Percentiles rank a stretch among this genome's conserved stretches.
phyloP scores from a whole-genome alignment of 257 asterid species.

The Lycium ferocissimum region DNA sequence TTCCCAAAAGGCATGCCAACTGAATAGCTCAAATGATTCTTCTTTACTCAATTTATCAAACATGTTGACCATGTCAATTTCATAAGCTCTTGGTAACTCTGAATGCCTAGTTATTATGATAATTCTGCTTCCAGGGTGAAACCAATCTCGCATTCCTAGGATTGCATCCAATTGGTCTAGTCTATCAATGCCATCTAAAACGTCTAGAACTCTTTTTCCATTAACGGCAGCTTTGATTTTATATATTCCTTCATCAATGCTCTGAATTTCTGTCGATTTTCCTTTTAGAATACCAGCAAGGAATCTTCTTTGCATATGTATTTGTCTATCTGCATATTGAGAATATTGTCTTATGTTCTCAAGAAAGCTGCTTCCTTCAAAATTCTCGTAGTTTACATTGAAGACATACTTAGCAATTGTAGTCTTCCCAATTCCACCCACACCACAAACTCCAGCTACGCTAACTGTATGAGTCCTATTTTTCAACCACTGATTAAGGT shows the following conservation, averaged over 20 bases:
- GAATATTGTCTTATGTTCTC: constrained; percentile 5
- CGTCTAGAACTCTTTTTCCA: not conserved
- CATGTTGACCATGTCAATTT: not conserved
- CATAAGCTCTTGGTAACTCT: not conserved
- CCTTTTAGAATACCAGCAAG: not conserved
- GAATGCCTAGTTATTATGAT: not conserved
- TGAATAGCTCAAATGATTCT: constrained; percentile 27
- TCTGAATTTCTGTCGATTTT: not conserved
- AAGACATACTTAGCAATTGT: not conserved
- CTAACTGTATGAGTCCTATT: not conserved
- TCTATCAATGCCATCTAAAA: not conserved
- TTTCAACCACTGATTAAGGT: constrained; percentile 2
- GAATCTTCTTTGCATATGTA: not conserved
- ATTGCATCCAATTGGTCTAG: not conserved
- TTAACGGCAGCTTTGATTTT: not conserved
- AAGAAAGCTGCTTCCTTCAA: not conserved
- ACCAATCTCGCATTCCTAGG: not conserved
- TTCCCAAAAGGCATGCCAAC: constrained; percentile 39
- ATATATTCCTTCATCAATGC: not conserved
- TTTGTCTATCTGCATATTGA: not conserved
- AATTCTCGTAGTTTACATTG: not conserved
- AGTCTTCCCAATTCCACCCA: not conserved
- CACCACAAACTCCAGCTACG: not conserved
- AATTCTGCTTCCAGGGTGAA: not conserved
- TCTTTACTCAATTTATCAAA: not conserved